phyloP scores from a whole-genome alignment of 345 rosid genomes.

The Acer campestre region DNA sequence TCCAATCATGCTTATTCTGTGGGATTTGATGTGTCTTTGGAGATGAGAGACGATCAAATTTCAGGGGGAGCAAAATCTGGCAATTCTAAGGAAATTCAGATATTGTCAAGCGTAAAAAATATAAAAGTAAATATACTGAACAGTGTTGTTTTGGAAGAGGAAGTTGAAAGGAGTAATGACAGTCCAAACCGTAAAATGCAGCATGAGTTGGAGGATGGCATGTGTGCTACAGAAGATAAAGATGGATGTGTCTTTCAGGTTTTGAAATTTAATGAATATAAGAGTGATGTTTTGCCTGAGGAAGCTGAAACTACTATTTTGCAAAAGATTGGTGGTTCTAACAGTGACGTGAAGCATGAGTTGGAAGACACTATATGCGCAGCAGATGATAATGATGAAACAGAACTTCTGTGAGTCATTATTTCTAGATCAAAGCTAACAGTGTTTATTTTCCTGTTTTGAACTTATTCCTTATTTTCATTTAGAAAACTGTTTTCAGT shows the following conservation, averaged over 20 bases:
- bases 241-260: not conserved
- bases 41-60: constrained; percentile 25
- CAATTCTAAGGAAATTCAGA: constrained; percentile 22
- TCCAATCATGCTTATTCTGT: no score
- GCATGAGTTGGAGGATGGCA: constrained; percentile 7
- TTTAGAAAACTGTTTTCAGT: not conserved
- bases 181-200: constrained; percentile 19
- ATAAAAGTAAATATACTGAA: constrained; percentile 21
- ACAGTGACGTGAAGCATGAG: constrained; percentile 6
- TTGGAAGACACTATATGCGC: constrained; percentile 12
- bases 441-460: constrained; percentile 14
- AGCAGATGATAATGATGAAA: constrained; percentile 36
- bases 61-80: constrained; percentile 19
- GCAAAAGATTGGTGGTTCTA: not conserved
- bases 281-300: not conserved
- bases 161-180: constrained; percentile 26
- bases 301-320: constrained; percentile 10
- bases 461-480: not conserved
- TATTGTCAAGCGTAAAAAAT: constrained; percentile 26
- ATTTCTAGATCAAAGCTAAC: constrained; percentile 18
- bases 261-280: not conserved
- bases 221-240: not conserved
- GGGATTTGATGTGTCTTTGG: not conserved
- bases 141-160: constrained; percentile 27
- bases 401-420: constrained; percentile 41